Evolutionary conservation across 1,284 basidiomycete genomes (phyloP).

Genomic region (Xerocomus amazonicus): DNA sequence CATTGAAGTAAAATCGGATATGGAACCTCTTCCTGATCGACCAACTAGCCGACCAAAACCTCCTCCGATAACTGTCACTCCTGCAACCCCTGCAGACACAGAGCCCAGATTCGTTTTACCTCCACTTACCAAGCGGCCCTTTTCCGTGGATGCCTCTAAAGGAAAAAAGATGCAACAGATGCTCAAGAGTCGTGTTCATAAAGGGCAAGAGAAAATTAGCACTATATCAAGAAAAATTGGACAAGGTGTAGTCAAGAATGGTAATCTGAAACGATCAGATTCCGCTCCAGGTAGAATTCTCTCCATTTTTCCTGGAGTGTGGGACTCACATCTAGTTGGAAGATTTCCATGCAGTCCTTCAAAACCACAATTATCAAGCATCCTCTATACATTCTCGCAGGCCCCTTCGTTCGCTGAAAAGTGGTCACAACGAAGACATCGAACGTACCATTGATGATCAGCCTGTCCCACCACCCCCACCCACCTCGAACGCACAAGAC

Average conservation of each 20-base stretch:
- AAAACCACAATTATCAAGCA: conserved; percentile 68
- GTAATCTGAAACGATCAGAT: conserved; percentile 52
- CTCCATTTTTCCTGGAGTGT: not conserved
- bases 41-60: not conserved
- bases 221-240: conserved; percentile 76
- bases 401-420: conserved; percentile 49
- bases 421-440: conserved; percentile 34
- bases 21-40: conserved; percentile 6
- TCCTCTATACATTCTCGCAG: conserved; percentile 84
- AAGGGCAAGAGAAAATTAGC: conserved; percentile 66
- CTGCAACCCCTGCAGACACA: conserved; percentile 42
- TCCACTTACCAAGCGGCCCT: conserved; percentile 16
- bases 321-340: conserved; percentile 4
- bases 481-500: conserved; percentile 29
- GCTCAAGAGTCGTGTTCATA: conserved; percentile 68
- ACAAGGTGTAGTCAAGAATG: conserved; percentile 56
- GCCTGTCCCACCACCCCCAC: conserved; percentile 42
- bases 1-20: conserved; percentile 12
- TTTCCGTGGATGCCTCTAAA: conserved; percentile 43
- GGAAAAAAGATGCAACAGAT: conserved; percentile 72
- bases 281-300: conserved; percentile 59
- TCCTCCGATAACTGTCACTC: conserved; percentile 46
- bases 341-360: conserved; percentile 66
- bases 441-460: conserved; percentile 36
- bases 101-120: conserved; percentile 22